Base-by-base conservation (phyloP, 306 rosid species). In the Pyrus communis region DNA sequence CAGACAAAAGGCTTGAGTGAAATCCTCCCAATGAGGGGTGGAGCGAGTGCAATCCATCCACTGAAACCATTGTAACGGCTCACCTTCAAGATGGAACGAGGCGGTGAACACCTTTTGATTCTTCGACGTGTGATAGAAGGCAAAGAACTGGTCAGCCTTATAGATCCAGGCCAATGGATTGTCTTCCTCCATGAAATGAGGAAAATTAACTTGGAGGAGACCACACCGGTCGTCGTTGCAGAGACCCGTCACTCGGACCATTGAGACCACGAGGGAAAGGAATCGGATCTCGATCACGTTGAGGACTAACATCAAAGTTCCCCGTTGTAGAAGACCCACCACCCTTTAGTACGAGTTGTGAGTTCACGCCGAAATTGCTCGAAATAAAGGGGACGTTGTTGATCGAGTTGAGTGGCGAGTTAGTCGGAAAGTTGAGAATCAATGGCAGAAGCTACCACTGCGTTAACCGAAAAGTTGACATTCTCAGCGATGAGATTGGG, bases 221-320 rank as follows among this genome's bases (percentile, higher is more conserved):
- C 15, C 17, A 45, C 15, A 0, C 0, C 0, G 0, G 0, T 11
- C 51, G 0, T 11, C 17, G 15, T 5, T 1, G 3, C 12, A 5
- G 2, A 45, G 5, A 17, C 12, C 17, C 51, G 12, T 0, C 14
- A 45, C 2, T 3, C 5, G 1, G 27, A 25, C 17, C 0, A 45
- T 45, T 45, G 3, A 5, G 5, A 15, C 15, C 12, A 11, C 1
- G 0, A 12, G 51, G 15, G 0, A 45, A 45, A 1, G 12, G 2
- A 5, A 45, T 45, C 0, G 3, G 2, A 4, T 45, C 51, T 1
- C 0, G 12, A 45, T 12, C 1, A 1, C 0, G 0, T 11, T 11
- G 1, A 11, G 1, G 51, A 45, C 1, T 4, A 45, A 11, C 17
- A 45, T 45, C 5, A 0, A 5, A 12, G 51, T 12, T 45, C 14